Evolutionary conservation across 306 rosid genomes (phyloP), one percentile per base, ranked within the genome.

Genomic region (Corylus avellana): DNA sequence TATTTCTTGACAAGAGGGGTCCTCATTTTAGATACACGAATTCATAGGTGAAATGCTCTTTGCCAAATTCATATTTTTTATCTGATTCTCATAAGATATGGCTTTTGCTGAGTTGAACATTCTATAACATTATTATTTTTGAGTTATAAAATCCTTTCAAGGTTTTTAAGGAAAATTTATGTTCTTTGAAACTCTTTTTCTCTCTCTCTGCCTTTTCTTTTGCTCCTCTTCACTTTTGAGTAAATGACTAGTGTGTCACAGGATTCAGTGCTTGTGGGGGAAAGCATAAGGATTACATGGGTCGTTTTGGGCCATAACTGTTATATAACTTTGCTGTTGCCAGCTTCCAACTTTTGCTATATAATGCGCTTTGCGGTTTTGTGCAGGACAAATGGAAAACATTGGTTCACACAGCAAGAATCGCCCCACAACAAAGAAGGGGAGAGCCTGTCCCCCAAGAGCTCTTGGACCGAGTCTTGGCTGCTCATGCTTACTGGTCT

Each of bases 311-410:
- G 17, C 54, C 58, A 16, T 54, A 5, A 54, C 58, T 54, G 58
- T 17, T 13, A 14, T 17, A 62, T 32, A 56, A 75, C n/a, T 42
- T 55, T 4, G 27, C 55, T 63, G 12, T 70, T 42, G 39, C 67
- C 25, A 16, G 55, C 27, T 63, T 29, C 6, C 49, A 72, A 74
- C 16, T 72, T 29, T 74, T 39, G 48, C 18, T 32, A 59, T 39
- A 62, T 61, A 53, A 76, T 73, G 66, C 72, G 62, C 66, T 35
- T 14, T 78, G 11, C 73, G 27, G 77, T 35, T 77, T 12, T 73
- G 25, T 16, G 55, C 91, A 94, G 98, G 98, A 95, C 80, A 95
- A 95, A 83, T 92, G 98, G 98, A 95, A 95, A 82, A 95, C 98
- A 18, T 79, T 92, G 85, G 98, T 95, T 53, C 98, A 95, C 86